These are phyloP conservation scores for Beauveria asiatica DNA, from an alignment of 2,329 filamentous ascomycete genomes.

Conservation along the genomic window DNA sequence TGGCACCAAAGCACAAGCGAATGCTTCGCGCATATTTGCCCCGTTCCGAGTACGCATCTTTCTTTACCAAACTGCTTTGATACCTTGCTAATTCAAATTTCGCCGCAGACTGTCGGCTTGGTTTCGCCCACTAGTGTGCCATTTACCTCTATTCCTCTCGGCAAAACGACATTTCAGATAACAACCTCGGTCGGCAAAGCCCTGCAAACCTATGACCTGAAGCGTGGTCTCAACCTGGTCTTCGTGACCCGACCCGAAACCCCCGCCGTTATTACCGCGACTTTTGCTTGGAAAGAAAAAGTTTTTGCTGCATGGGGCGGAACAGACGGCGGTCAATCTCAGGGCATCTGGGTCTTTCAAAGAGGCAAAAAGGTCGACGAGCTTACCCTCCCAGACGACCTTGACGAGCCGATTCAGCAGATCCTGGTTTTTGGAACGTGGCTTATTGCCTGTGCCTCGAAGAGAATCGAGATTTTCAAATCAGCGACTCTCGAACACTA, in stretches of 20 bases:
- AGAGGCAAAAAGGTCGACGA: conserved; percentile 77
- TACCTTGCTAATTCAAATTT: conserved; percentile 8
- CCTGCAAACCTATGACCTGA: conserved; percentile 92
- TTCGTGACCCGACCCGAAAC: conserved; percentile 92
- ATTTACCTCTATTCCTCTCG: conserved; percentile 80
- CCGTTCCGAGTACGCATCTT: conserved; percentile 68
- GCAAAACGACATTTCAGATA: conserved; percentile 93
- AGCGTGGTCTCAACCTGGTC: conserved; percentile 79
- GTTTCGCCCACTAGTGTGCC: conserved; percentile 86
- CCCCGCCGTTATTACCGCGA: conserved; percentile 76
- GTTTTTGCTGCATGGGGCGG: conserved; percentile 88
- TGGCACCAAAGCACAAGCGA: conserved; percentile 28
- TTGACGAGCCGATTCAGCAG: conserved; percentile 63
- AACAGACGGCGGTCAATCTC: conserved; percentile 36
- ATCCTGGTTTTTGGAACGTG: conserved; percentile 82
- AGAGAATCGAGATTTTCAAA: conserved; percentile 84
- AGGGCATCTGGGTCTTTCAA: conserved; percentile 86
- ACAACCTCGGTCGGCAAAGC: conserved; percentile 87
- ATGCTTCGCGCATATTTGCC: conserved; percentile 76
- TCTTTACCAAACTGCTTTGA: neutral
- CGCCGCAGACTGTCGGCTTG: conserved; percentile 73
- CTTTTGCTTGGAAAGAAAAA: conserved; percentile 76
- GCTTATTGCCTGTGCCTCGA: conserved; percentile 72
- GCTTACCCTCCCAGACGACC: conserved; percentile 57
- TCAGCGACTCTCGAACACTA: conserved; percentile 77